Evolutionary conservation across 805 yeast species (phyloP).

Genomic region (Saccharomycopsis sp.): DNA sequence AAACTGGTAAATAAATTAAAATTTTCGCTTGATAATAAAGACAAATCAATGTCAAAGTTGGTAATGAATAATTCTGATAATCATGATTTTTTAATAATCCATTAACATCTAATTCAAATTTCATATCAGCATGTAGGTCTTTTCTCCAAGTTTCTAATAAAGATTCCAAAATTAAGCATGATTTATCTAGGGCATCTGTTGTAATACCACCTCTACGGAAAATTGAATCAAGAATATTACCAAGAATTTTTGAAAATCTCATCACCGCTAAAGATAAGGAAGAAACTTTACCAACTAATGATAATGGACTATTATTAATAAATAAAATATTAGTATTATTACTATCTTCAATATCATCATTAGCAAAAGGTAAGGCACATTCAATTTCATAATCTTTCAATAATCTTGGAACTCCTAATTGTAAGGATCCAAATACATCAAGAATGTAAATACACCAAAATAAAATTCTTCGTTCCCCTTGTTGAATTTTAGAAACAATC

Average conservation of each 20-base stretch:
- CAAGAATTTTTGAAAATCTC: slow-evolving; percentile 63
- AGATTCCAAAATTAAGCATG: slow-evolving; percentile 42
- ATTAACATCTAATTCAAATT: slow-evolving; percentile 54
- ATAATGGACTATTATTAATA: slow-evolving; percentile 46
- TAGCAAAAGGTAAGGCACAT: slow-evolving; percentile 69
- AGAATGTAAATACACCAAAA: slow-evolving; percentile 79
- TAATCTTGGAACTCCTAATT: slow-evolving; percentile 74
- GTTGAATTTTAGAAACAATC: slow-evolving; percentile 55
- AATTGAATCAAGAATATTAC: slow-evolving; percentile 59
- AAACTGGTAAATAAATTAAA: slow-evolving; percentile 53
- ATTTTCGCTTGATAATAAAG: slow-evolving; percentile 54
- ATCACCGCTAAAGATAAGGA: slow-evolving; percentile 53
- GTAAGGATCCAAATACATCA: slow-evolving; percentile 65
- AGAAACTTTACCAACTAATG: slow-evolving; percentile 62
- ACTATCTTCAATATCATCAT: slow-evolving; percentile 30
- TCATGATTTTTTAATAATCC: slow-evolving; percentile 34
- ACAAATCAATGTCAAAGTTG: slow-evolving; percentile 43
- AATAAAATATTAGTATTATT: slow-evolving; percentile 45
- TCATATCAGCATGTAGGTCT: slow-evolving; percentile 50
- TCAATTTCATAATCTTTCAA: slow-evolving; percentile 75
- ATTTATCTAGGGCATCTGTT: slow-evolving; percentile 23
- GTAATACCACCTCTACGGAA: slow-evolving; percentile 46
- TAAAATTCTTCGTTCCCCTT: slow-evolving; percentile 69
- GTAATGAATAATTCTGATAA: slow-evolving; percentile 22
- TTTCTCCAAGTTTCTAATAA: slow-evolving; percentile 71